phyloP scores from a whole-genome alignment of 495 filamentous ascomycete genomes.

The Aspergillus nidulans region DNA sequence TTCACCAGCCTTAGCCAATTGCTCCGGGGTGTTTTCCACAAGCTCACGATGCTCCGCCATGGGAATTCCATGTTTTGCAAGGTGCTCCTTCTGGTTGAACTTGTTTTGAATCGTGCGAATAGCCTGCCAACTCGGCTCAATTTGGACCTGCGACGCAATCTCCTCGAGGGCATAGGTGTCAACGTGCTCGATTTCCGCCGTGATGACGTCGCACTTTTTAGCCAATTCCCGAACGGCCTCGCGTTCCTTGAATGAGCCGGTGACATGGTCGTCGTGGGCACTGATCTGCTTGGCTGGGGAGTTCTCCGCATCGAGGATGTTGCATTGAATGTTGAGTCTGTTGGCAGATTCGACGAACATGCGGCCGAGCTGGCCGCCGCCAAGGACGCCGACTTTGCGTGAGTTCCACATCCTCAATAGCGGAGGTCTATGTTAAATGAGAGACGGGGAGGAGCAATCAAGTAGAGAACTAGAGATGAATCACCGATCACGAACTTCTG shows the following conservation, averaged over 20 bases:
- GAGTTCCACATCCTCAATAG: conserved; percentile 42
- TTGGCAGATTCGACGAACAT: conserved; percentile 96
- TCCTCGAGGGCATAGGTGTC: conserved; percentile 89
- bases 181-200: conserved; percentile 98
- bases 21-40: conserved; percentile 45
- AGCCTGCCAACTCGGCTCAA: conserved; percentile 88
- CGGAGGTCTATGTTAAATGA: conserved; percentile 1
- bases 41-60: conserved; percentile 66
- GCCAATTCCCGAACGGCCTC: conserved; percentile 75
- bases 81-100: conserved; percentile 82
- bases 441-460: neutral
- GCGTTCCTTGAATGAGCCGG: conserved; percentile 79
- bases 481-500: conserved; percentile 14
- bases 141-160: conserved; percentile 56
- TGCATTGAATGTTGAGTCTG: conserved; percentile 73
- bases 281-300: conserved; percentile 91
- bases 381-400: conserved; percentile 60
- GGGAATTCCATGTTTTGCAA: conserved; percentile 61
- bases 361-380: conserved; percentile 82
- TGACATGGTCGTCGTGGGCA: conserved; percentile 65
- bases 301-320: conserved; percentile 73
- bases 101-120: conserved; percentile 95
- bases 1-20: conserved; percentile 59
- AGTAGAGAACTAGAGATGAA: neutral
- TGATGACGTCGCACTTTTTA: conserved; percentile 72